Percentiles rank a stretch among this genome's conserved stretches.
phyloP scores from a whole-genome alignment of 352 stramenopile genomes.

The Elongisporangium anandrum region DNA sequence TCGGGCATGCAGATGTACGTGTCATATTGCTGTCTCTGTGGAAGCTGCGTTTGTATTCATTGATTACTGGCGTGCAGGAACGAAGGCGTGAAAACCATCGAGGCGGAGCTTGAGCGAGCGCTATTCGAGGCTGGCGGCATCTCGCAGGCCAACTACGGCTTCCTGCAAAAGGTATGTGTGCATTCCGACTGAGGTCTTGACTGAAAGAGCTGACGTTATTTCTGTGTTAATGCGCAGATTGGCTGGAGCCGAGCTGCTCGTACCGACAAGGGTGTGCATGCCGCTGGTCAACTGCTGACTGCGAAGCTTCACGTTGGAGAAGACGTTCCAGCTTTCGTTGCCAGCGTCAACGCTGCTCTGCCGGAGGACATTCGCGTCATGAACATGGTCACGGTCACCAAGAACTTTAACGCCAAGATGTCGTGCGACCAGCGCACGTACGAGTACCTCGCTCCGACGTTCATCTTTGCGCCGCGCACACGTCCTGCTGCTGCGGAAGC shows the following conservation, averaged over 20 bases:
- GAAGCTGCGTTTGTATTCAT: slow-evolving; percentile 1
- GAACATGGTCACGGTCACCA: slow-evolving; percentile 82
- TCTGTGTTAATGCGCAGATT: slow-evolving; percentile 28
- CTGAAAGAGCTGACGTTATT: neutral
- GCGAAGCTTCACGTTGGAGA: slow-evolving; percentile 84
- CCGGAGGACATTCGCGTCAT: slow-evolving; percentile 81
- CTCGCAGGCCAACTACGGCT: slow-evolving; percentile 86
- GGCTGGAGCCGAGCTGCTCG: slow-evolving; percentile 85
- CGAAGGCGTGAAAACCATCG: slow-evolving; percentile 84
- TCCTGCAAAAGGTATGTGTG: slow-evolving; percentile 67
- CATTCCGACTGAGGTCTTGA: neutral
- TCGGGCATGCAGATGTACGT: slow-evolving; percentile 87
- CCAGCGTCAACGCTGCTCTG: slow-evolving; percentile 65
- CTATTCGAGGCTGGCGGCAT: slow-evolving; percentile 86
- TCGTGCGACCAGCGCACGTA: slow-evolving; percentile 87
- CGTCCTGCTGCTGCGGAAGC: neutral
- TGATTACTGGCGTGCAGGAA: slow-evolving; percentile 41
- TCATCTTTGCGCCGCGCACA: slow-evolving; percentile 66
- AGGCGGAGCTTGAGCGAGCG: slow-evolving; percentile 86
- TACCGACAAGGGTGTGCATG: slow-evolving; percentile 91
- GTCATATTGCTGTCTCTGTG: neutral
- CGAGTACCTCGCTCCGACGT: slow-evolving; percentile 88
- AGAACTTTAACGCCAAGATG: slow-evolving; percentile 91
- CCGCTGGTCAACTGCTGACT: slow-evolving; percentile 78
- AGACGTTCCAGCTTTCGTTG: slow-evolving; percentile 59